Evolutionary conservation across 495 filamentous ascomycete species (phyloP).

Genomic region (Talaromyces liani): DNA sequence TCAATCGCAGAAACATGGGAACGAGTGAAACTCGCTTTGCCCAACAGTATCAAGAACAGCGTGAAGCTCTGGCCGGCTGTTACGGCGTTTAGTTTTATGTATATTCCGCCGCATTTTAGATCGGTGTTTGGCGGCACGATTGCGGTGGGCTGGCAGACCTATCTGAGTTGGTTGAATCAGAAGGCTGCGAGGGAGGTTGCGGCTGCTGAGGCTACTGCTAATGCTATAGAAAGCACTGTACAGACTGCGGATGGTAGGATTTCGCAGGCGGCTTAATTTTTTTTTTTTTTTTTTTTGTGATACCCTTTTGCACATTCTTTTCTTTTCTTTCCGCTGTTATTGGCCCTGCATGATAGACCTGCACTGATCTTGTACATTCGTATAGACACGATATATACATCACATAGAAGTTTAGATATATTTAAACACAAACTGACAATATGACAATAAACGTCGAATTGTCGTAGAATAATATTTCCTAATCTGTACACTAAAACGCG

Average conservation of each 20-base stretch:
- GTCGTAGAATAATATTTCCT: neutral
- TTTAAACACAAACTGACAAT: neutral
- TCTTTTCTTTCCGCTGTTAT: neutral
- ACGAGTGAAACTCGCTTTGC: slow-evolving; percentile 68
- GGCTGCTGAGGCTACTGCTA: slow-evolving; percentile 20
- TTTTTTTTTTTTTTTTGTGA: slow-evolving; percentile 11
- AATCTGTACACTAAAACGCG: neutral
- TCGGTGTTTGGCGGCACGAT: slow-evolving; percentile 69
- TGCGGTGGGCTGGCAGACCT: slow-evolving; percentile 88
- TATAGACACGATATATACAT: neutral
- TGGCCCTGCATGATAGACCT: neutral
- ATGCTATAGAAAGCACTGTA: neutral
- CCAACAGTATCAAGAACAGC: slow-evolving; percentile 66
- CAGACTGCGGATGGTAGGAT: neutral
- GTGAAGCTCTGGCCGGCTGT: slow-evolving; percentile 89
- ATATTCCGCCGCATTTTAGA: slow-evolving; percentile 68
- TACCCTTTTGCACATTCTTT: slow-evolving; percentile 6
- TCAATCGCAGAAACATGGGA: slow-evolving; percentile 53
- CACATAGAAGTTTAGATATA: neutral
- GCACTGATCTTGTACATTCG: neutral
- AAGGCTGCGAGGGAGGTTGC: slow-evolving; percentile 54
- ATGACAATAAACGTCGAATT: neutral
- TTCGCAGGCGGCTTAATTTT: neutral
- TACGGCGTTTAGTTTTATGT: slow-evolving; percentile 81
- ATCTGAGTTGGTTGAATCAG: slow-evolving; percentile 76